Percentiles rank a stretch among this genome's conserved stretches.
Conservation (phyloP, 1,284 basidiomycete genomes). For the Mycena citricolor region DNA sequence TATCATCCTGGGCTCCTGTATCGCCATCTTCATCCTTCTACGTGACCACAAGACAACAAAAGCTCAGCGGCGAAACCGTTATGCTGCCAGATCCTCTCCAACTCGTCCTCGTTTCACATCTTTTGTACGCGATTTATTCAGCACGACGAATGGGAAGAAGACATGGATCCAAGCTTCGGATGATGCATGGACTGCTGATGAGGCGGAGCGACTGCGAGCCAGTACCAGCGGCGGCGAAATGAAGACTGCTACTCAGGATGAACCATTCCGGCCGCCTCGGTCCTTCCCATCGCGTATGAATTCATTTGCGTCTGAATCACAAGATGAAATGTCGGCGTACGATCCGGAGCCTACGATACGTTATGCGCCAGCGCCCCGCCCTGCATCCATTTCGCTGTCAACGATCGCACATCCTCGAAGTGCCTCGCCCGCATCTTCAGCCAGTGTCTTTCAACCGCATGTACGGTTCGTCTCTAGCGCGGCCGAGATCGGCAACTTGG, state of each 20-base stretch:
- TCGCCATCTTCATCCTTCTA: conserved; percentile 15
- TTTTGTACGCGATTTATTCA: too few relatives aligned
- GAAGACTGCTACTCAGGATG: too few relatives aligned
- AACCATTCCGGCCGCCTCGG: conserved; percentile 17
- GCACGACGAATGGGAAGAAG: too few relatives aligned
- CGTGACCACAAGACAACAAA: conserved; percentile 16
- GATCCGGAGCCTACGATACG: neutral
- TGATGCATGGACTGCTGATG: conserved; percentile 22
- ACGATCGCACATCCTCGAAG: neutral
- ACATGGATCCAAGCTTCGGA: conserved; percentile 23
- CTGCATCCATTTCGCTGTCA: conserved; percentile 1
- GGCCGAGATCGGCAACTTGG: too few relatives aligned
- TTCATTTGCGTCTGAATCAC: neutral
- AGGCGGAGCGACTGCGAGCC: conserved; percentile 14
- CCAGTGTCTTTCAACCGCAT: conserved; percentile 4
- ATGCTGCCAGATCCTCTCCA: too few relatives aligned
- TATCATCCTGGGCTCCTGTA: conserved; percentile 12
- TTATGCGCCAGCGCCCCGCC: neutral
- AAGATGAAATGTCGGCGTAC: neutral
- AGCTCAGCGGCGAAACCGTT: too few relatives aligned
- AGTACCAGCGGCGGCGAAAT: neutral
- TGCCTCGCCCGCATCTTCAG: conserved; percentile 9
- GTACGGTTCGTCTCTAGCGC: too few relatives aligned
- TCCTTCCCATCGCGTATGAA: conserved; percentile 7
- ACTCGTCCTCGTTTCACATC: too few relatives aligned